These are phyloP conservation scores for Erythrophleum fordii DNA, from an alignment of 306 rosid species.

Conservation along the genomic window DNA sequence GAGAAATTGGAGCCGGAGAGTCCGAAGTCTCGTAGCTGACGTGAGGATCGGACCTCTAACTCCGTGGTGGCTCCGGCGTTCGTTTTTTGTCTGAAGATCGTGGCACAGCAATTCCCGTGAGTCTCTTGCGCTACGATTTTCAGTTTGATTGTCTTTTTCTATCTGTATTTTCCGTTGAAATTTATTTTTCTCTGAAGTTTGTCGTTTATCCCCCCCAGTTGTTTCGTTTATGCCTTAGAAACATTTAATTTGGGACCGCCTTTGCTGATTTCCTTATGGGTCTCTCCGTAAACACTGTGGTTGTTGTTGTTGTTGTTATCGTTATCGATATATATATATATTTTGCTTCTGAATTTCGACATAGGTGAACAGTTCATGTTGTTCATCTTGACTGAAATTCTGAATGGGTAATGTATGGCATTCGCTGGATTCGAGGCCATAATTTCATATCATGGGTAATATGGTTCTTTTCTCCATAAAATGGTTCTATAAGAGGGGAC, in stretches of 20 bases:
- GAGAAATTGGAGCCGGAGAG: not conserved
- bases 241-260: not conserved
- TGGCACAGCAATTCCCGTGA: not conserved
- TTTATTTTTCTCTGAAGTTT: not conserved
- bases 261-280: not conserved
- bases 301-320: not conserved
- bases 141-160: not conserved
- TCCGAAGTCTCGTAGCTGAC: not conserved
- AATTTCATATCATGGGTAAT: not conserved
- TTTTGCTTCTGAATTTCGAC: not conserved
- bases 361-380: not conserved
- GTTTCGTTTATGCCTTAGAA: not conserved
- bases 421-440: not conserved
- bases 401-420: not conserved
- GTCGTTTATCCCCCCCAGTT: not conserved
- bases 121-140: not conserved
- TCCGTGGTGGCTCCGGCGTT: not conserved
- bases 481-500: not conserved
- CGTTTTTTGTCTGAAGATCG: not conserved
- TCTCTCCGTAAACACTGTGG: not conserved
- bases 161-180: not conserved
- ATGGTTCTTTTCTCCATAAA: not conserved
- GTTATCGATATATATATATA: not conserved
- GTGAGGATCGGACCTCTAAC: not conserved
- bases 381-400: not conserved